Base-by-base conservation (phyloP, 805 yeast species). In the Zygoascus flipseniorum region DNA sequence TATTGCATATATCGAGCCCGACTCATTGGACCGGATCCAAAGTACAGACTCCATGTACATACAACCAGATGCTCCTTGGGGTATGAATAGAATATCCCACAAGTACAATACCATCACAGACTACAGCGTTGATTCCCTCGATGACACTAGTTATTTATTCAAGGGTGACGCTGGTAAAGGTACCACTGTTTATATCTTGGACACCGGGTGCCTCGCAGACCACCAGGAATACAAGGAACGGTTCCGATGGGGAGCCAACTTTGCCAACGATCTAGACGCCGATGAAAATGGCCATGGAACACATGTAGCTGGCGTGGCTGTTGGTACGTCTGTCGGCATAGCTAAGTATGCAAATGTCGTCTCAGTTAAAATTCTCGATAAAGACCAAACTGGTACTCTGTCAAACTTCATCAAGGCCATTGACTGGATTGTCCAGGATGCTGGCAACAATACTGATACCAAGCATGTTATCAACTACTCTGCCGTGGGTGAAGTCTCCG, bases 261-360 rank as follows among this genome's bases (percentile, higher is more conserved):
- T 87, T 60, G 95, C 95, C 60, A 62, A 69, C 51, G 44, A 23
- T 6, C 88, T 82, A 61, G 77, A 76, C 52, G 89, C 83, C 60
- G 96, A 90, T 68, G 93, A 89, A 51, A 86, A 87, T 63, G 97
- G 97, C 50, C 97, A 89, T 71, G 97, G 97, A 65, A 88, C 96
- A 47, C 97, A 89, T 66, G 88, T 95, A 73, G 96, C 97, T n/a
- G 97, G 96, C 71, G 89, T 95, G 37, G 87, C 90, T 63, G 96
- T 84, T 50, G 73, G 96, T 92, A 69, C 86, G 85, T 56, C 93
- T 85, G 73, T 86, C 68, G 85, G 85, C 55, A 77, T 81, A 46
- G 81, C 83, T 56, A 81, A 80, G 69, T 71, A 73, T 55, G 83
- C 79, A 39, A 70, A 76, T 35, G 68, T 80, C 56, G 82, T 79